Percentiles rank a stretch among this genome's conserved stretches.
Evolutionary conservation across 2,329 filamentous ascomycete species (phyloP).

Genomic region (Penicillium sp.): DNA sequence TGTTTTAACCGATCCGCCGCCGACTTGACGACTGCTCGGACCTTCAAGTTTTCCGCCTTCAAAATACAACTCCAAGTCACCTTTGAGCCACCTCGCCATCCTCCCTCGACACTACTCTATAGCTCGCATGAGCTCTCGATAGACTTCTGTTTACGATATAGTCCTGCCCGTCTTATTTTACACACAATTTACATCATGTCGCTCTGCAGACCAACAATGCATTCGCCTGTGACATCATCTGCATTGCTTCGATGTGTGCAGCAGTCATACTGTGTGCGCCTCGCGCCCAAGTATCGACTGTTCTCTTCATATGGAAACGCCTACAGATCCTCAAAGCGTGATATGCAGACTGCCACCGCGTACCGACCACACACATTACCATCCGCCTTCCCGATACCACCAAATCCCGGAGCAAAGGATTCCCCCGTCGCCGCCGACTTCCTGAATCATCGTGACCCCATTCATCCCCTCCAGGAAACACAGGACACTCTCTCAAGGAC

Average conservation of each 20-base stretch:
- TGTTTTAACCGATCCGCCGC: slow-evolving; percentile 33
- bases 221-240: slow-evolving; percentile 54
- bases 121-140: slow-evolving; percentile 12
- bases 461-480: slow-evolving; percentile 43
- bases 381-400: slow-evolving; percentile 60
- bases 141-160: slow-evolving; percentile 25
- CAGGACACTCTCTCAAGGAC: slow-evolving; percentile 41
- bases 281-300: slow-evolving; percentile 47
- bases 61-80: slow-evolving; percentile 28
- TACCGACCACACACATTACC: slow-evolving; percentile 66
- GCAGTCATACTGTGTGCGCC: slow-evolving; percentile 44
- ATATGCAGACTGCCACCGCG: slow-evolving; percentile 69
- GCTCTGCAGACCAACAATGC: slow-evolving; percentile 40
- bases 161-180: slow-evolving; percentile 8
- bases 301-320: slow-evolving; percentile 54
- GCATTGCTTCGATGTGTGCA: slow-evolving; percentile 44
- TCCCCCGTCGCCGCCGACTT: slow-evolving; percentile 63
- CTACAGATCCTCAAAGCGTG: slow-evolving; percentile 59
- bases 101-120: slow-evolving; percentile 15
- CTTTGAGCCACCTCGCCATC: slow-evolving; percentile 17
- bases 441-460: slow-evolving; percentile 54
- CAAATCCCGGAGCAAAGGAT: slow-evolving; percentile 63
- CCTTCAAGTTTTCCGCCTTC: slow-evolving; percentile 23
- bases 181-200: slow-evolving; percentile 40
- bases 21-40: slow-evolving; percentile 14